Base-by-base conservation (phyloP, 2,329 filamentous ascomycete species). In the Plectosphaerella plurivora region DNA sequence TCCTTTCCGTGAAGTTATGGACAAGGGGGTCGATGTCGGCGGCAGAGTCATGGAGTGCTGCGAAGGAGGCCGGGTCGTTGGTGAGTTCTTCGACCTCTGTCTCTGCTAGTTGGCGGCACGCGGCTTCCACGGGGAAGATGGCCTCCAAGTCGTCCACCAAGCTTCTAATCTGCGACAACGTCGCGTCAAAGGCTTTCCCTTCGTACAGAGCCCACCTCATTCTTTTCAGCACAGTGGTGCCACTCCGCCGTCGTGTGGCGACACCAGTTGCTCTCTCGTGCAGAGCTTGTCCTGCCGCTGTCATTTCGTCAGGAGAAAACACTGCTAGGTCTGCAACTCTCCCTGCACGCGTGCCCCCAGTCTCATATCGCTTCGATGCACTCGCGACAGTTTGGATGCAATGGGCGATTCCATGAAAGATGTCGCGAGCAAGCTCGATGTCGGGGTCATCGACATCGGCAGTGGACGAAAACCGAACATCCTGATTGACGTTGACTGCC, bases 161-260 rank as follows among this genome's bases (percentile, higher is more conserved):
- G 15, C 25, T 54, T 3, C 45, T 53, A 11, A 66, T 97, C 14
- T 63, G 45, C 3, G 51, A 45, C 6, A 67, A 49, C 3, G 67
- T 42, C 44, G 50, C 58, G 0, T 60, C 58, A 25, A 64, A 56
- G 18, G 11, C 11, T n/a, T 37, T 37, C 35, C 35, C 35, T 12
- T 37, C 35, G 7, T 37, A 37, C 11, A 37, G 35, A 11, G 35
- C 35, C 35, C 35, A 37, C 11, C 11, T 37, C 35, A n/a, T 37
- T n/a, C 15, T 37, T n/a, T 37, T 37, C 4, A 37, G 11, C 35
- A 37, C 11, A n/a, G 11, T 37, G 11, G 35, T n/a, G 35, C 35
- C 3, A 4, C 35, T 37, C 35, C 15, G 35, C 8, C 35, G 3
- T 7, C 35, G 35, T 4, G 11, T 11, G 11, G 7, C 35, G 15